phyloP scores from a whole-genome alignment of 2,329 filamentous ascomycete species.

The Neofusicoccum umdonicola region DNA sequence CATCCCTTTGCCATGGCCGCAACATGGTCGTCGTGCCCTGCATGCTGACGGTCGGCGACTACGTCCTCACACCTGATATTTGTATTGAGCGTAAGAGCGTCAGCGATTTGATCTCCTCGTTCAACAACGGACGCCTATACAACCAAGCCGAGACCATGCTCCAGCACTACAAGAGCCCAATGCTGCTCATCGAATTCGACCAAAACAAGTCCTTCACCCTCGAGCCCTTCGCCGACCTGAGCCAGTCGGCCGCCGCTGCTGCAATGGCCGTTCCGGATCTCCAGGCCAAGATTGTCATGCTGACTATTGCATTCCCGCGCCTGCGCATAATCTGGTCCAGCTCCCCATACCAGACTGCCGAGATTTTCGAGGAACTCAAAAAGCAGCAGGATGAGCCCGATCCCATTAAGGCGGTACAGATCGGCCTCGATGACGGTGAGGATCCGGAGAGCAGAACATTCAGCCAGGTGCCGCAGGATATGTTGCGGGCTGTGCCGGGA shows the following conservation, averaged over 20 bases:
- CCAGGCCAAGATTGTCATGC: conserved; percentile 85
- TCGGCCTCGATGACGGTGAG: conserved; percentile 68
- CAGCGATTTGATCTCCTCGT: conserved; percentile 84
- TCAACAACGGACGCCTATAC: conserved; percentile 88
- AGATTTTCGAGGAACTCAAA: conserved; percentile 94
- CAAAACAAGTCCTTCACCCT: conserved; percentile 96
- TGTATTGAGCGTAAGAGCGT: conserved; percentile 95
- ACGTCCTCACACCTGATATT: conserved; percentile 85
- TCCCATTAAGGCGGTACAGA: conserved; percentile 78
- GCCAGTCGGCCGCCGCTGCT: conserved; percentile 63
- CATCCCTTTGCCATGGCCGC: conserved; percentile 84
- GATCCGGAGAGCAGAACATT: conserved; percentile 63
- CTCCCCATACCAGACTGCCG: conserved; percentile 90
- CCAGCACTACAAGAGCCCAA: conserved; percentile 81
- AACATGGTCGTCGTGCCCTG: conserved; percentile 88
- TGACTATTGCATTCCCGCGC: conserved; percentile 87
- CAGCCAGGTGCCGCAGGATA: conserved; percentile 83
- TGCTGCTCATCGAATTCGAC: conserved; percentile 97
- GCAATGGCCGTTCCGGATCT: conserved; percentile 64
- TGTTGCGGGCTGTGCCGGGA: conserved; percentile 81
- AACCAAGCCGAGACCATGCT: conserved; percentile 93
- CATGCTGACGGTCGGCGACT: conserved; percentile 95
- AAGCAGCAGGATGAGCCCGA: conserved; percentile 87
- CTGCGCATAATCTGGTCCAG: conserved; percentile 92
- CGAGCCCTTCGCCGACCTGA: conserved; percentile 55